Evolutionary conservation across 225 moss, liverwort and hornwort genomes (phyloP).

Genomic region (Sphagnum contortum): DNA sequence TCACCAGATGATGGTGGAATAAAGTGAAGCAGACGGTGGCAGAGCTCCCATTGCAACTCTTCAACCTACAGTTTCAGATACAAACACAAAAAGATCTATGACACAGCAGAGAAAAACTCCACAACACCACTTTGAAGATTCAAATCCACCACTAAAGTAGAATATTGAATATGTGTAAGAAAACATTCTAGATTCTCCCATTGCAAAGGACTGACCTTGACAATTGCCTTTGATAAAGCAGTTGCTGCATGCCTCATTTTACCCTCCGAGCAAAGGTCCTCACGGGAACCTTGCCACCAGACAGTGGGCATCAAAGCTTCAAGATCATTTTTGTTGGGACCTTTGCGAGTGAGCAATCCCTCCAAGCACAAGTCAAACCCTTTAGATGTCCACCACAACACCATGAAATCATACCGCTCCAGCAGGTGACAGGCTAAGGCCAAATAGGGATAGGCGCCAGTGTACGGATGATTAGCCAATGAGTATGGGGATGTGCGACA

Average conservation of each 20-base stretch:
- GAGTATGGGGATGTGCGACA: slow-evolving; percentile 84
- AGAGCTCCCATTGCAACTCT: slow-evolving; percentile 96
- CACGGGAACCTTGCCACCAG: slow-evolving; percentile 98
- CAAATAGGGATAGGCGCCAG: slow-evolving; percentile 74
- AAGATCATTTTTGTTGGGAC: slow-evolving; percentile 79
- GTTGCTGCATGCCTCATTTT: slow-evolving; percentile 84
- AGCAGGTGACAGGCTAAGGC: slow-evolving; percentile 80
- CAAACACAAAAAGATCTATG: not conserved
- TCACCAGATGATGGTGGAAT: slow-evolving; percentile 57
- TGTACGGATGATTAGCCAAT: slow-evolving; percentile 74
- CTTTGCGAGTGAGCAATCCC: slow-evolving; percentile 81
- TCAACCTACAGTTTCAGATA: slow-evolving; percentile 47
- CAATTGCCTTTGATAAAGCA: slow-evolving; percentile 78
- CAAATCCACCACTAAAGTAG: too few species aligned
- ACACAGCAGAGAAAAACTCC: slow-evolving; percentile 1
- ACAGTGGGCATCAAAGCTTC: slow-evolving; percentile 91
- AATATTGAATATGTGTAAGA: too few species aligned
- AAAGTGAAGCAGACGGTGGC: slow-evolving; percentile 77
- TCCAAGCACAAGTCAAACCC: slow-evolving; percentile 82
- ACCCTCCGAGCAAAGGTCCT: slow-evolving; percentile 91
- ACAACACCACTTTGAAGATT: not conserved
- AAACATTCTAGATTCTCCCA: too few species aligned
- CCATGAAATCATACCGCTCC: slow-evolving; percentile 91
- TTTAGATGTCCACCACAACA: slow-evolving; percentile 70
- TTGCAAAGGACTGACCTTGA: slow-evolving; percentile 38